Conservation (phyloP, 1,284 basidiomycete species). For the Pseudozyma hubeiensis region DNA sequence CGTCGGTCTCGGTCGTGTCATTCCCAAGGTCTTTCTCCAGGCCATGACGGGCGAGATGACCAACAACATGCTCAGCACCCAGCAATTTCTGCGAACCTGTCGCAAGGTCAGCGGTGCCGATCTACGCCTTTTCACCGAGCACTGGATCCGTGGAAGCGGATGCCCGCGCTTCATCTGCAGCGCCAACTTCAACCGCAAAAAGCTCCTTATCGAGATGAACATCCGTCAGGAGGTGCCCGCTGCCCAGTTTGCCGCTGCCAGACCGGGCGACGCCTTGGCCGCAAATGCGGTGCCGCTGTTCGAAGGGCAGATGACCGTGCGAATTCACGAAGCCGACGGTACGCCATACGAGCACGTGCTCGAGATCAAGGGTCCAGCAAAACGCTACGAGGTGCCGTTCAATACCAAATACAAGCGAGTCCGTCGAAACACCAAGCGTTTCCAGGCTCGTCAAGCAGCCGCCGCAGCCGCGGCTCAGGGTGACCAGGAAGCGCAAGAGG, state of each 20-base stretch:
- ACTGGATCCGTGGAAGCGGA: slow-evolving; percentile 98
- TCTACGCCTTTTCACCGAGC: slow-evolving; percentile 88
- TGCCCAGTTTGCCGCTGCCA: slow-evolving; percentile 64
- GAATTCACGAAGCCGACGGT: slow-evolving; percentile 98
- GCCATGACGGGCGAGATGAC: slow-evolving; percentile 90
- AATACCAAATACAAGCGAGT: slow-evolving; percentile 99
- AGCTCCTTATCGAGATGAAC: slow-evolving; percentile 95
- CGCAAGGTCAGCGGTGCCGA: slow-evolving; percentile 86
- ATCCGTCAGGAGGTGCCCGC: slow-evolving; percentile 90
- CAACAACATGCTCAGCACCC: slow-evolving; percentile 84
- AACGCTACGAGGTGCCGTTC: slow-evolving; percentile 95
- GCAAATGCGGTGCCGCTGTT: slow-evolving; percentile 70
- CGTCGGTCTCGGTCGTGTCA: slow-evolving; percentile 89
- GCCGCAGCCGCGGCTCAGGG: slow-evolving; percentile 88
- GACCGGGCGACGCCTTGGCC: slow-evolving; percentile 61
- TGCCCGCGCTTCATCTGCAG: slow-evolving; percentile 90
- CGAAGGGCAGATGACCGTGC: slow-evolving; percentile 92
- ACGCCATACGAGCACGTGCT: slow-evolving; percentile 99
- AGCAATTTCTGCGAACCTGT: slow-evolving; percentile 89
- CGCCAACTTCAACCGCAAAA: slow-evolving; percentile 95
- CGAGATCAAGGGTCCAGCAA: slow-evolving; percentile 86
- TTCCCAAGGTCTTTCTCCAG: slow-evolving; percentile 93
- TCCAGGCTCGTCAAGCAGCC: slow-evolving; percentile 90
- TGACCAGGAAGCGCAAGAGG: slow-evolving; percentile 80
- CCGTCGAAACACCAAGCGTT: slow-evolving; percentile 90